A percentile compares a stretch with the other conserved stretches of the same genome.
Conservation (phyloP, 2,329 filamentous ascomycete genomes). For the Phialemoniopsis sp. region DNA sequence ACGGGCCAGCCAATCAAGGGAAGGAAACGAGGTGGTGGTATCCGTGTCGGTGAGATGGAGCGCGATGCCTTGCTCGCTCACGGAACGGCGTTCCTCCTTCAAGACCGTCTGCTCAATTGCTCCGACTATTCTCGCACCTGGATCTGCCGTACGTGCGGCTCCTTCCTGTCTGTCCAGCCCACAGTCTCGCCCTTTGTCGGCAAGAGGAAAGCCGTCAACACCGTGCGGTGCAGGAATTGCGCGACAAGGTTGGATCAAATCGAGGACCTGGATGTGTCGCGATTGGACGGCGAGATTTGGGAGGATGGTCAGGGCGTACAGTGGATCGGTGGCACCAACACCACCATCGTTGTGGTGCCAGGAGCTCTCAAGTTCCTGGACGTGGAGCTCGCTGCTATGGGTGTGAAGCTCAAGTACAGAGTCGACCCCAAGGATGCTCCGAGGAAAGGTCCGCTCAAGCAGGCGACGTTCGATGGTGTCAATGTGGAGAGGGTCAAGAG, state of each 20-base stretch:
- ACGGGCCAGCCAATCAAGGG: conserved; percentile 98
- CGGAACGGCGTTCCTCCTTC: conserved; percentile 89
- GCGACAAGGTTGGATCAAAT: conserved; percentile 58
- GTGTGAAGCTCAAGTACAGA: conserved; percentile 84
- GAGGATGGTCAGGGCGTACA: conserved; percentile 82
- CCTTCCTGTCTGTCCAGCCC: conserved; percentile 83
- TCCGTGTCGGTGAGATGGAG: conserved; percentile 99
- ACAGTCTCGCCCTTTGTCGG: conserved; percentile 63
- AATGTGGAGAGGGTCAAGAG: conserved; percentile 4
- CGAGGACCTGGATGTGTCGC: conserved; percentile 50
- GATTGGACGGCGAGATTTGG: conserved; percentile 74
- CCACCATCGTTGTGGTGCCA: conserved; percentile 86
- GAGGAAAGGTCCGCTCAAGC: conserved; percentile 45
- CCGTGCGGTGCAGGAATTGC: conserved; percentile 77
- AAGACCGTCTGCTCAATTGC: conserved; percentile 95
- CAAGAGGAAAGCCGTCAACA: conserved; percentile 62
- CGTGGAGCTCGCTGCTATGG: conserved; percentile 94
- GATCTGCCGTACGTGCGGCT: conserved; percentile 86
- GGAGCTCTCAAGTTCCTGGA: conserved; percentile 91
- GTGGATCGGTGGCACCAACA: conserved; percentile 86
- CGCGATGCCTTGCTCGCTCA: conserved; percentile 92
- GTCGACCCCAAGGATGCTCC: conserved; percentile 62
- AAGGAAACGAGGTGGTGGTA: conserved; percentile 92
- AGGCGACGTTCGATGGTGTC: conserved; percentile 23
- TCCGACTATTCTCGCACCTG: conserved; percentile 88